Conservation (phyloP, 2,329 filamentous ascomycete genomes). For the Neonectria punicea region DNA sequence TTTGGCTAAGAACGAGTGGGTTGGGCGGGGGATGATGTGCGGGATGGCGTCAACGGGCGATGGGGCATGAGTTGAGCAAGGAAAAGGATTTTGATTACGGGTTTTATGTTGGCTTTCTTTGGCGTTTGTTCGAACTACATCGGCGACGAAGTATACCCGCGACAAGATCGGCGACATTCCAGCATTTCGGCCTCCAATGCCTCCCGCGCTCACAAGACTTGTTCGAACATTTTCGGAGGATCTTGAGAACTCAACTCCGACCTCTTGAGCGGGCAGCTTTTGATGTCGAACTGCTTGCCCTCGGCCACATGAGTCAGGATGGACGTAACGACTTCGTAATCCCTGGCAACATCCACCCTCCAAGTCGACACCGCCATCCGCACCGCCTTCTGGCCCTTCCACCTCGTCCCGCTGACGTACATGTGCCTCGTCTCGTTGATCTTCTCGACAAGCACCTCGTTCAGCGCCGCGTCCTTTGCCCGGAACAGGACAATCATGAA, state of each 20-base stretch:
- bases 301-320: constrained; percentile 66
- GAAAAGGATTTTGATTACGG: neutral
- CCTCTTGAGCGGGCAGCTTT: constrained; percentile 10
- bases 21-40: neutral
- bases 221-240: neutral
- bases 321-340: constrained; percentile 71
- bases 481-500: constrained; percentile 79
- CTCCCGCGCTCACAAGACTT: neutral
- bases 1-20: constrained; percentile 59
- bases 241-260: neutral
- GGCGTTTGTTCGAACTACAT: constrained; percentile 16
- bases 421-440: constrained; percentile 81
- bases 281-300: constrained; percentile 43
- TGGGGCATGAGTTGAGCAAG: neutral
- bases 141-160: constrained; percentile 11
- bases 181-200: constrained; percentile 2
- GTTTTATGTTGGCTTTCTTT: constrained; percentile 7
- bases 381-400: constrained; percentile 78
- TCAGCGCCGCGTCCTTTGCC: constrained; percentile 71
- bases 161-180: constrained; percentile 2
- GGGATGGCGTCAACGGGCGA: constrained; percentile 4
- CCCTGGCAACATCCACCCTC: constrained; percentile 76
- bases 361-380: constrained; percentile 90
- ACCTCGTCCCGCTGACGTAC: constrained; percentile 85
- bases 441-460: constrained; percentile 71